Percentiles rank a stretch among this genome's conserved stretches.
Conservation (phyloP, 768 basidiomycete genomes). For the Collybiopsis confluens region DNA sequence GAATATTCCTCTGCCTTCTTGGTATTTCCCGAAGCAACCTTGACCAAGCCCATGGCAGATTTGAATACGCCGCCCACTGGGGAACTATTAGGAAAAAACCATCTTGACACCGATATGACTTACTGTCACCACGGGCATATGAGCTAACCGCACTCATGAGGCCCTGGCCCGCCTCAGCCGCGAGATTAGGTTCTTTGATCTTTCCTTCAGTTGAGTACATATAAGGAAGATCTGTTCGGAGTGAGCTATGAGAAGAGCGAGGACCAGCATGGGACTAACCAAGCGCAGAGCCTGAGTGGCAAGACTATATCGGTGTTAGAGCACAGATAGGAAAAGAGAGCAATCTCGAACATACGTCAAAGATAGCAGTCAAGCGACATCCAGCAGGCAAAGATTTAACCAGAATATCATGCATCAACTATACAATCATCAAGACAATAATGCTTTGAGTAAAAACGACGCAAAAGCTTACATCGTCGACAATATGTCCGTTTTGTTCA, state of each 20-base stretch:
- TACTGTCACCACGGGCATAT: conserved; percentile 69
- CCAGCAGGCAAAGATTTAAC: conserved; percentile 77
- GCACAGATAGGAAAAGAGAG: neutral
- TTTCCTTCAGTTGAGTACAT: conserved; percentile 95
- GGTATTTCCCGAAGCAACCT: conserved; percentile 63
- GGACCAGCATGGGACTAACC: conserved; percentile 37
- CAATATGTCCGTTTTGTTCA: conserved; percentile 66
- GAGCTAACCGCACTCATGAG: conserved; percentile 73
- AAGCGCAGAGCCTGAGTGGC: conserved; percentile 86
- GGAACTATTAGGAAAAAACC: too few relatives aligned
- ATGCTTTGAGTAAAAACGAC: neutral
- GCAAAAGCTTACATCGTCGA: conserved; percentile 71
- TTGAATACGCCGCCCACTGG: conserved; percentile 63
- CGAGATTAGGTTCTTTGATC: conserved; percentile 89
- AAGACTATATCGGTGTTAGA: conserved; percentile 44
- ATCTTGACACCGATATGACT: too few relatives aligned
- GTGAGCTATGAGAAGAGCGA: neutral
- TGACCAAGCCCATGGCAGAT: conserved; percentile 70
- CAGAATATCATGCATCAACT: conserved; percentile 78
- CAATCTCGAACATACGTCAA: conserved; percentile 49
- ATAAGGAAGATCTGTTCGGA: conserved; percentile 57
- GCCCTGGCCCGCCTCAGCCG: conserved; percentile 83
- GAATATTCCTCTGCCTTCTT: conserved; percentile 61
- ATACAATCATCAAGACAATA: conserved; percentile 6
- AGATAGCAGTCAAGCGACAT: conserved; percentile 83